Evolutionary conservation across 2,329 filamentous ascomycete species (phyloP).

Genomic region (Eutypa lata): DNA sequence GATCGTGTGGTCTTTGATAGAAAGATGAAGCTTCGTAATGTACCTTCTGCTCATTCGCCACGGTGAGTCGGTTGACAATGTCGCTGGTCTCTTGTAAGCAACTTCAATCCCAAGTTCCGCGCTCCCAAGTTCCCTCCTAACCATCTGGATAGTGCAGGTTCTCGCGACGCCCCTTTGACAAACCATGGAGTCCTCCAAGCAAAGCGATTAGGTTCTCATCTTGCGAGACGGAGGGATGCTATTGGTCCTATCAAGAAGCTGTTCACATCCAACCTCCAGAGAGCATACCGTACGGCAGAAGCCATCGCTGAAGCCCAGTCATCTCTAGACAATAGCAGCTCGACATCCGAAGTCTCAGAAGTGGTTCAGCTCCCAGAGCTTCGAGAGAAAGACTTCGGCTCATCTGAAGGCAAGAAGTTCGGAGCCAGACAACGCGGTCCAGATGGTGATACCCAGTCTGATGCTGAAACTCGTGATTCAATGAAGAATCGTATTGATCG

Average conservation of each 20-base stretch:
- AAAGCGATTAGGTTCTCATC: conserved; percentile 63
- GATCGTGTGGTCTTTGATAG: neutral
- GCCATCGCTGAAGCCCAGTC: conserved; percentile 58
- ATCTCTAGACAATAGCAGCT: neutral
- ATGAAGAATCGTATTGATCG: conserved; percentile 62
- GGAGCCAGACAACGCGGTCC: conserved; percentile 31
- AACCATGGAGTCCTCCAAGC: conserved; percentile 79
- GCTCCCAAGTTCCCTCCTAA: conserved; percentile 11
- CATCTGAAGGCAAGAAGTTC: conserved; percentile 63
- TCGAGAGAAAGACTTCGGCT: conserved; percentile 73
- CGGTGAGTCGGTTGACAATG: conserved; percentile 88
- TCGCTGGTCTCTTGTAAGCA: conserved; percentile 69
- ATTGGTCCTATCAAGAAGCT: conserved; percentile 53
- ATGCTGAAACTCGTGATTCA: conserved; percentile 62
- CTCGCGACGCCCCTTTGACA: conserved; percentile 76
- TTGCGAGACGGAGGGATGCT: conserved; percentile 36
- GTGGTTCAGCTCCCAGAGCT: conserved; percentile 47
- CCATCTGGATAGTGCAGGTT: conserved; percentile 59
- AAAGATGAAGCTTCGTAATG: conserved; percentile 31
- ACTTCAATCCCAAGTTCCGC: neutral
- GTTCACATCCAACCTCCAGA: conserved; percentile 75
- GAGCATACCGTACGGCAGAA: conserved; percentile 69
- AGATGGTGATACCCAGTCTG: conserved; percentile 33
- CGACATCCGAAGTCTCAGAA: conserved; percentile 4
- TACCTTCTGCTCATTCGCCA: conserved; percentile 76